Evolutionary conservation across 2,329 filamentous ascomycete genomes (phyloP).

Genomic region (Hypoxylon sp.): DNA sequence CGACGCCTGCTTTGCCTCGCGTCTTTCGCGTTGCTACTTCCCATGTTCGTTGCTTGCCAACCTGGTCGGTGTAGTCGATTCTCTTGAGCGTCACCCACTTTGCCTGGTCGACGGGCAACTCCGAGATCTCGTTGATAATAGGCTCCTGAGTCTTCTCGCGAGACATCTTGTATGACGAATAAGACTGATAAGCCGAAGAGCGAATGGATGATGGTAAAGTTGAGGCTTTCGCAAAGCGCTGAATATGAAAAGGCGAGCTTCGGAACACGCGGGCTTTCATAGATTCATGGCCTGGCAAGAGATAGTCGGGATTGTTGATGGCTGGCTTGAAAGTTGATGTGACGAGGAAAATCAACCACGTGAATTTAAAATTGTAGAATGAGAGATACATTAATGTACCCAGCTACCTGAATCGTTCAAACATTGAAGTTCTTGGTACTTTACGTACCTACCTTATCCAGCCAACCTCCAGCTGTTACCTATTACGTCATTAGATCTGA

Average conservation of each 20-base stretch:
- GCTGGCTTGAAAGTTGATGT: neutral
- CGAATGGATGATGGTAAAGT: neutral
- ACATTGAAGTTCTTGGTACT: too few species aligned
- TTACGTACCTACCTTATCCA: too few species aligned
- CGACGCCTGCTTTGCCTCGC: conserved; percentile 66
- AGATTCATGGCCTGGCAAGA: neutral
- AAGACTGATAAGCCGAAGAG: neutral
- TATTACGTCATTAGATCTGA: neutral
- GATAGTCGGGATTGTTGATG: neutral
- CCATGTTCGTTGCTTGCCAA: conserved; percentile 67
- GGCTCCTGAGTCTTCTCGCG: conserved; percentile 60
- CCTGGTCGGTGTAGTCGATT: conserved; percentile 69
- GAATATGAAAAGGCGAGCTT: neutral
- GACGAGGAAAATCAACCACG: conserved; percentile 1
- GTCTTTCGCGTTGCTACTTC: conserved; percentile 72
- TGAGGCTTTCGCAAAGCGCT: neutral
- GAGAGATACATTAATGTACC: neutral
- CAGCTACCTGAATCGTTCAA: too few species aligned
- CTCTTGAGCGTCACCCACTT: conserved; percentile 70
- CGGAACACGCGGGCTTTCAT: conserved; percentile 11
- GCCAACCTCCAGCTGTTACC: too few species aligned
- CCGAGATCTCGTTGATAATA: conserved; percentile 60
- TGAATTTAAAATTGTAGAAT: neutral
- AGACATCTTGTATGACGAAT: conserved; percentile 52
- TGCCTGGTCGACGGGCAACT: conserved; percentile 64